Evolutionary conservation across 83 land plant species (phyloP).

Genomic region (Picea mariana): DNA sequence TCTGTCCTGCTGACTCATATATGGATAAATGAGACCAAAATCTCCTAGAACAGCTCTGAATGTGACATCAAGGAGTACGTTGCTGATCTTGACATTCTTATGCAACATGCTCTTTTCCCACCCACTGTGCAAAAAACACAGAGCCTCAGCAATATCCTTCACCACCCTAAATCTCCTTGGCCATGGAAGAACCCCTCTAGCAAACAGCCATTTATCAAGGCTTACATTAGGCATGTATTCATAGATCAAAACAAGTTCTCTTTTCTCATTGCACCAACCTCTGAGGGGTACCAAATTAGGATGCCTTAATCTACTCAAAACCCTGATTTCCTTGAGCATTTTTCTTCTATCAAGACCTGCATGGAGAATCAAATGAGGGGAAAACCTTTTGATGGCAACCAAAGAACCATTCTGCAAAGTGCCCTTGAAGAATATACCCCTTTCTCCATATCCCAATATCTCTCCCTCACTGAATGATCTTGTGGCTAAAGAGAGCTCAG

Average conservation of each 20-base stretch:
- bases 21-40: slow-evolving; percentile 25
- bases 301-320: slow-evolving; percentile 24
- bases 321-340: slow-evolving; percentile 22
- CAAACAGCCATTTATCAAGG: slow-evolving; percentile 30
- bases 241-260: slow-evolving; percentile 25
- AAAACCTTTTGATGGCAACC: slow-evolving; percentile 28
- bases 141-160: slow-evolving; percentile 24
- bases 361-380: slow-evolving; percentile 17
- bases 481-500: slow-evolving; percentile 33
- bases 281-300: slow-evolving; percentile 30
- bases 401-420: slow-evolving; percentile 20
- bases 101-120: slow-evolving; percentile 25
- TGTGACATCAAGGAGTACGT: slow-evolving; percentile 25
- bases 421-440: slow-evolving; percentile 24
- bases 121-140: slow-evolving; percentile 23
- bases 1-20: not conserved
- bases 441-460: slow-evolving; percentile 24
- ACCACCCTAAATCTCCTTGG: slow-evolving; percentile 22
- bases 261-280: slow-evolving; percentile 30
- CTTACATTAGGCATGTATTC: slow-evolving; percentile 28
- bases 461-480: slow-evolving; percentile 28
- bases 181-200: slow-evolving; percentile 28
- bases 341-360: slow-evolving; percentile 16
- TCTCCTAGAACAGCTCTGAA: slow-evolving; percentile 33
- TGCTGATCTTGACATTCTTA: slow-evolving; percentile 35